Percentiles rank a stretch among this genome's conserved stretches.
Conservation (phyloP, 148 eudicot genomes). For the Diospyros lotus region DNA sequence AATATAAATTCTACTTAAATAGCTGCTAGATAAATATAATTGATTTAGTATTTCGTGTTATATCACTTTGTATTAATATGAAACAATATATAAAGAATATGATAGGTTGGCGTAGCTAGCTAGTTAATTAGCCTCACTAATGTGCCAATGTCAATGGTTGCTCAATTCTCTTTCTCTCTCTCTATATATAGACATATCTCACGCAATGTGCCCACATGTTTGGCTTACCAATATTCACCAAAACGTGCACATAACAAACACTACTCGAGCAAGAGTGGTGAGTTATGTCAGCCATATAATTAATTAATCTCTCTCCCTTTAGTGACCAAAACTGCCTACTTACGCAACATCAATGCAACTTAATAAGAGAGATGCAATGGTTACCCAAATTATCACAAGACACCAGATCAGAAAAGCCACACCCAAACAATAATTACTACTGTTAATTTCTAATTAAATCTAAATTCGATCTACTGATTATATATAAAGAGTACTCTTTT, state of each 20-base stretch:
- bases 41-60: no score
- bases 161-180: not conserved
- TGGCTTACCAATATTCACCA: constrained; percentile 12
- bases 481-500: no score
- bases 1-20: no score
- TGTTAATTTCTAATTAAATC: no score
- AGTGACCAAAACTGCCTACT: constrained; percentile 5
- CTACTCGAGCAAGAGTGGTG: not conserved
- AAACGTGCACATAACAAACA: constrained; percentile 35
- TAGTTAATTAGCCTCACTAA: not conserved
- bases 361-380: not conserved
- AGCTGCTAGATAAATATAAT: no score
- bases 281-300: not conserved
- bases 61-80: no score
- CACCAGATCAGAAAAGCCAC: not conserved
- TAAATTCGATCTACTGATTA: not conserved
- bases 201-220: constrained; percentile 19
- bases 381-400: not conserved
- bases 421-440: not conserved
- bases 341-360: constrained; percentile 5
- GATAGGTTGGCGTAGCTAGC: no score
- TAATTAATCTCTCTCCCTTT: not conserved
- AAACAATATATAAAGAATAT: not conserved
- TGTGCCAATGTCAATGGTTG: constrained; percentile 12
- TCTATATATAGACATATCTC: constrained; percentile 8